These are phyloP conservation scores for Neurospora sp. DNA, from an alignment of 495 filamentous ascomycete genomes.

Conservation along the genomic window DNA sequence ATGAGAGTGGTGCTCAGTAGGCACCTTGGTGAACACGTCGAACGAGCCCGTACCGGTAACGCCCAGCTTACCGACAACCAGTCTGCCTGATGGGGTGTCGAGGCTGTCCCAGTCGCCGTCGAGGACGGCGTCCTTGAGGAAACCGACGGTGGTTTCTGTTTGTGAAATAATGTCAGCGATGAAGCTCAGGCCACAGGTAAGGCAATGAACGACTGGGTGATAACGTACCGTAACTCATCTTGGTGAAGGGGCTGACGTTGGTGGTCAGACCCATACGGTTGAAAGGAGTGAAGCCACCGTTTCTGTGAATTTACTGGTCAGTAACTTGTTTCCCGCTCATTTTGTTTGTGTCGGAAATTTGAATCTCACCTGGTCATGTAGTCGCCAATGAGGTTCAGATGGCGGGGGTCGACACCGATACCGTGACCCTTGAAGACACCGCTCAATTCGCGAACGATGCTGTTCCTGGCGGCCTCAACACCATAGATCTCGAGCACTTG, in stretches of 20 bases:
- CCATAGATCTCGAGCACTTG: slow-evolving; percentile 79
- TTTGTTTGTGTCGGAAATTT: background rate
- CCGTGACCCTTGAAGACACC: slow-evolving; percentile 84
- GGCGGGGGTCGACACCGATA: slow-evolving; percentile 85
- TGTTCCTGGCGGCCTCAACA: slow-evolving; percentile 80
- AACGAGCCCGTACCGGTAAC: slow-evolving; percentile 84
- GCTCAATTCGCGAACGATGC: slow-evolving; percentile 79
- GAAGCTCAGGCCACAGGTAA: background rate
- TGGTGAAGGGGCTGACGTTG: slow-evolving; percentile 80
- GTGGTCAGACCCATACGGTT: slow-evolving; percentile 78
- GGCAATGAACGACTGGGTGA: background rate
- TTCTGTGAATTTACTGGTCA: slow-evolving; percentile 25
- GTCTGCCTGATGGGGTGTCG: slow-evolving; percentile 71
- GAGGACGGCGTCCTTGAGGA: slow-evolving; percentile 81
- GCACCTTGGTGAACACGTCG: slow-evolving; percentile 58
- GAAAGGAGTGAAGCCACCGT: slow-evolving; percentile 79
- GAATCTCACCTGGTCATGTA: slow-evolving; percentile 63
- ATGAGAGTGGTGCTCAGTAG: slow-evolving; percentile 23
- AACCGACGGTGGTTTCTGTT: slow-evolving; percentile 76
- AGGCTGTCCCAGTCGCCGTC: slow-evolving; percentile 87
- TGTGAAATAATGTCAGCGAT: background rate
- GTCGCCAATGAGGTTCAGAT: slow-evolving; percentile 92
- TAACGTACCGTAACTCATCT: slow-evolving; percentile 77
- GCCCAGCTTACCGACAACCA: slow-evolving; percentile 76
- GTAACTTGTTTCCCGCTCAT: background rate